Percentiles rank a stretch among this genome's conserved stretches.
phyloP scores from a whole-genome alignment of 148 eudicot genomes.

The Arctostaphylos glauca region DNA sequence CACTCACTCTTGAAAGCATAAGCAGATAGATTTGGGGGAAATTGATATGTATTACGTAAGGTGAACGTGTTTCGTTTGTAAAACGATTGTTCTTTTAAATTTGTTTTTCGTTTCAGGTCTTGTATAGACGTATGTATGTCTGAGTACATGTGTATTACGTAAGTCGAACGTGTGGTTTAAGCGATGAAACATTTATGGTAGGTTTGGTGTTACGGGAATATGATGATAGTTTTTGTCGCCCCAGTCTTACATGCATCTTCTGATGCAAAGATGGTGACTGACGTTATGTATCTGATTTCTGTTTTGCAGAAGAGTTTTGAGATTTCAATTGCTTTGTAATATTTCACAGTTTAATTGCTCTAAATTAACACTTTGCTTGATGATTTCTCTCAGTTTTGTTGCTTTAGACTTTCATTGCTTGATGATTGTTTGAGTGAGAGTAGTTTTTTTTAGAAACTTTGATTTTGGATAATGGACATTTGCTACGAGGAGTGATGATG shows the following conservation, averaged over 20 bases:
- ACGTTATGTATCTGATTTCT: constrained; percentile 25
- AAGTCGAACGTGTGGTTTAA: too few species aligned
- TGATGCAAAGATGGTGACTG: constrained; percentile 26
- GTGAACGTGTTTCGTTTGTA: too few species aligned
- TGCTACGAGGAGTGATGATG: constrained; percentile 23
- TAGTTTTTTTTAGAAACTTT: not conserved
- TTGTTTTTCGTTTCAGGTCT: not conserved
- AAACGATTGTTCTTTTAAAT: not conserved
- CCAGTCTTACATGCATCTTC: constrained; percentile 29
- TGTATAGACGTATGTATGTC: not conserved
- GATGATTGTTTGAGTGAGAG: not conserved
- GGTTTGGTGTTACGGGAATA: not conserved
- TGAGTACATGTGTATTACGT: not conserved
- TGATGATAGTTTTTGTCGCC: constrained; percentile 36
- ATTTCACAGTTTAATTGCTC: not conserved
- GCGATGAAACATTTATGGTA: not conserved
- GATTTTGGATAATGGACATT: constrained; percentile 8
- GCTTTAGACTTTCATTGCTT: not conserved
- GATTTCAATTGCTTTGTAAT: not conserved
- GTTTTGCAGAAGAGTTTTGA: not conserved
- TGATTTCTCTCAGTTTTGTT: not conserved
- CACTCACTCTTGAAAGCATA: not conserved
- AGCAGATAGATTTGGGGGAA: not conserved
- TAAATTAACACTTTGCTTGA: not conserved
- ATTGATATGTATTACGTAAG: too few species aligned